Evolutionary conservation across 1,139 yeast species (phyloP).

Genomic region (Suhomyces bribrorum): DNA sequence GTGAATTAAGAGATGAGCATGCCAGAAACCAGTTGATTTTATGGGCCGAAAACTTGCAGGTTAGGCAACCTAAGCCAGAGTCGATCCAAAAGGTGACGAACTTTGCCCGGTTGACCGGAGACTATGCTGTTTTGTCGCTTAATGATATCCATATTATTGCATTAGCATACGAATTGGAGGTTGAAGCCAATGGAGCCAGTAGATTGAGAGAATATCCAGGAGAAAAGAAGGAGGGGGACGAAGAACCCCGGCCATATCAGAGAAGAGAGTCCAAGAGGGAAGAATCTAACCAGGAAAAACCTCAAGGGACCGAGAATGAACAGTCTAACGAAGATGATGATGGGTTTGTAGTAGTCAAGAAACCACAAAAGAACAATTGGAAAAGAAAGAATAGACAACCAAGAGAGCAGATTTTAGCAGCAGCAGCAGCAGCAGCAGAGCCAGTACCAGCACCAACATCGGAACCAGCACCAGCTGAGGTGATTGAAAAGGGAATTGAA

Average conservation of each 20-base stretch:
- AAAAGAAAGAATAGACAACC: conserved; percentile 11
- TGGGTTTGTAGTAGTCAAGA: conserved; percentile 10
- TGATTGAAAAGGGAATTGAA: not conserved
- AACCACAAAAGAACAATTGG: conserved; percentile 11
- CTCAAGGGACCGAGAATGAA: no score
- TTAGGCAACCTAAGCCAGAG: conserved; percentile 74
- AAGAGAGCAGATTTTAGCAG: conserved; percentile 10
- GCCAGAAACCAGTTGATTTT: conserved; percentile 74
- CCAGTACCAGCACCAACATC: conserved; percentile 8
- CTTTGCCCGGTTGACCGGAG: conserved; percentile 90
- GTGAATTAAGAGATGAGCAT: conserved; percentile 83
- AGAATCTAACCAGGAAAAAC: conserved; percentile 11
- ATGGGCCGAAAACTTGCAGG: conserved; percentile 68
- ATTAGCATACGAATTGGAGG: conserved; percentile 82
- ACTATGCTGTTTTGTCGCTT: conserved; percentile 78
- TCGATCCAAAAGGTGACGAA: conserved; percentile 65
- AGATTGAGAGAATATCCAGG: conserved; percentile 76
- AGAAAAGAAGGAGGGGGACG: conserved; percentile 34
- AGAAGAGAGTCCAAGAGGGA: conserved; percentile 9
- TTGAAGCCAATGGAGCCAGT: conserved; percentile 66
- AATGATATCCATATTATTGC: conserved; percentile 95
- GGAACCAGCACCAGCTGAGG: conserved; percentile 1
- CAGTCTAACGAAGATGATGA: conserved; percentile 13
- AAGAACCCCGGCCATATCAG: conserved; percentile 15
- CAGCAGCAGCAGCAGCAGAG: conserved; percentile 9